Base-by-base conservation (phyloP, 2,329 filamentous ascomycete species). In the Penicillium sp. region DNA sequence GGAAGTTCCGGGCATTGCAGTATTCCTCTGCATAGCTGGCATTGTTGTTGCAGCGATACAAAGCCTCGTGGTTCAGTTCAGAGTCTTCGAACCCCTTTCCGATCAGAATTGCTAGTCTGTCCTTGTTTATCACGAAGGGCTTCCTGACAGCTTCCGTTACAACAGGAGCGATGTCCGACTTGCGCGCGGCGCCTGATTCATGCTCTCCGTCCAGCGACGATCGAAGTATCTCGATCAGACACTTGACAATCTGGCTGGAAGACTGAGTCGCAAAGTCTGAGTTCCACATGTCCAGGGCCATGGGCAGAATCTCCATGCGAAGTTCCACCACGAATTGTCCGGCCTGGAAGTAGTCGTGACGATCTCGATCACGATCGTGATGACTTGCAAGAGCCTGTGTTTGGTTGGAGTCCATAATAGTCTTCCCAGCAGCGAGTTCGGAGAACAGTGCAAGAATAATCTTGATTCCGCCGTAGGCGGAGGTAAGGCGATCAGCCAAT, bases 271-370 rank as follows among this genome's bases (percentile, higher is more conserved):
- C 86, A 50, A 96, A 85, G 27, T 87, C 81, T 1, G 92, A 96
- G 65, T 91, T 87, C 96, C 95, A 99, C 31, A 98, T 84, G 49
- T 88, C 84, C 57, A 85, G 84, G 41, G 95, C 84, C 47, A 89
- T 85, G 0, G 92, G 91, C 14, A 97, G 78, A 27, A 97, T 86
- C 27, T 88, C 86, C 77, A 90, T 87, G 43, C 95, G 89, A 43
- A 98, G 78, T 73, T 98, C 94, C 6, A 98, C 87, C 14, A 97
- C 80, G 56, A 98, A 89, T 68, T 97, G 94, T 1, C 85, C 81
- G 14, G 87, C 83, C 10, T 82, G 78, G 72, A 90, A 91, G 67
- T 83, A 85, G 66, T 89, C 85, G 10, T 83, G 75, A 31, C 82
- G 79, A 51, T 82, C 80, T 37, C 83, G 77, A 50, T 87, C 84